Percentiles rank a stretch among this genome's conserved stretches.
Evolutionary conservation across 2,329 filamentous ascomycete species (phyloP).

Genomic region (Sporothrix phasma): DNA sequence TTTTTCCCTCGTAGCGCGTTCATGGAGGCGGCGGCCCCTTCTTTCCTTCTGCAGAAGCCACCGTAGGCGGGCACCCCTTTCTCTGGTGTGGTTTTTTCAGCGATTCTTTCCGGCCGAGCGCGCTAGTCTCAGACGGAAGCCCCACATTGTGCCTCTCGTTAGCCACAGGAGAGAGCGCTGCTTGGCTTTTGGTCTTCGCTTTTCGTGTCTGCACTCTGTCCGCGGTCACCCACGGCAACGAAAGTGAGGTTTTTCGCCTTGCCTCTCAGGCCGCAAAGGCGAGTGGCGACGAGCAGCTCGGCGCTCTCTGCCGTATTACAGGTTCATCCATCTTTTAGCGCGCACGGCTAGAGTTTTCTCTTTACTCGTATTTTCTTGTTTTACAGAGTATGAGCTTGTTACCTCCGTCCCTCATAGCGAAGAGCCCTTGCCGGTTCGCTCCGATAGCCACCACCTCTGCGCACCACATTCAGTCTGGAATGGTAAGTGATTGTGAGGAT

Average conservation of each 20-base stretch:
- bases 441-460: slow-evolving; percentile 1
- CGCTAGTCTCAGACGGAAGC: slow-evolving; percentile 18
- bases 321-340: slow-evolving; percentile 7
- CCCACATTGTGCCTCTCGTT: slow-evolving; percentile 12
- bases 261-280: neutral
- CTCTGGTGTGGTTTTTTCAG: slow-evolving; percentile 32
- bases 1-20: neutral
- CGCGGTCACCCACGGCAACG: slow-evolving; percentile 16
- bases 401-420: neutral
- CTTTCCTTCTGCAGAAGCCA: neutral
- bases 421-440: slow-evolving; percentile 14
- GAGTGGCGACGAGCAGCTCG: neutral
- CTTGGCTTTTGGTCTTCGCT: too few relatives aligned
- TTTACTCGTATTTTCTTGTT: neutral
- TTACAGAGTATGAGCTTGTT: neutral
- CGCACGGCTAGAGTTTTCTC: neutral
- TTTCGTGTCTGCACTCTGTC: neutral
- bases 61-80: slow-evolving; percentile 6
- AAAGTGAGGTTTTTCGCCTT: slow-evolving; percentile 7
- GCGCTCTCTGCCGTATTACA: neutral
- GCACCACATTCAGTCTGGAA: too few relatives aligned
- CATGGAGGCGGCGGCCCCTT: neutral
- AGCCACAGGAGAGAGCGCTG: slow-evolving; percentile 3
- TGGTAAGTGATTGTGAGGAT: too few relatives aligned
- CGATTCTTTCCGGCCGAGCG: slow-evolving; percentile 42